phyloP scores from a whole-genome alignment of 768 basidiomycete genomes.

The Trametopsis cervina region DNA sequence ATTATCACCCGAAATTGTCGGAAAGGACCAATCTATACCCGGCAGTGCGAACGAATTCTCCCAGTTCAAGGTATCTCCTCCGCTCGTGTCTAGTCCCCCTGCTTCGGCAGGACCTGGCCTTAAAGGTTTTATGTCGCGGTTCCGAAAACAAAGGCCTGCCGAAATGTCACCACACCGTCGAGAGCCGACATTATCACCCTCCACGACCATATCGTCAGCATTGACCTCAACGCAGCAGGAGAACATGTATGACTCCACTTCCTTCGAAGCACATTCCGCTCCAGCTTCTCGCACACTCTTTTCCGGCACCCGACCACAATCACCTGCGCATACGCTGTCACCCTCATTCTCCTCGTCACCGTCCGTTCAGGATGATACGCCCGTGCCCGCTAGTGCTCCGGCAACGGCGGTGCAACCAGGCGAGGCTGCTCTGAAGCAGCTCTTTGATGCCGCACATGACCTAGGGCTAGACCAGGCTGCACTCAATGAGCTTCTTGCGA shows the following conservation, averaged over 20 bases:
- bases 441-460: slow-evolving; percentile 70
- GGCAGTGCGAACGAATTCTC: slow-evolving; percentile 44
- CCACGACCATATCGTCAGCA: slow-evolving; percentile 6
- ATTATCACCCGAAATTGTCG: neutral
- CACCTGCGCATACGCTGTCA: slow-evolving; percentile 10
- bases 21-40: slow-evolving; percentile 9
- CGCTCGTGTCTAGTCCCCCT: slow-evolving; percentile 47
- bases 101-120: slow-evolving; percentile 67
- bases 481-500: slow-evolving; percentile 62
- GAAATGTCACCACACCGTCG: slow-evolving; percentile 9
- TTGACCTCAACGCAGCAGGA: neutral
- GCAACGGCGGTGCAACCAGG: slow-evolving; percentile 25
- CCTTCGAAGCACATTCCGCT: slow-evolving; percentile 17
- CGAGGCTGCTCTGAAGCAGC: slow-evolving; percentile 54
- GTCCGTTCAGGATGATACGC: slow-evolving; percentile 12
- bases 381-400: slow-evolving; percentile 2
- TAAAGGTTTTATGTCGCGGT: slow-evolving; percentile 77
- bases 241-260: neutral
- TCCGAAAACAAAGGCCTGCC: slow-evolving; percentile 38
- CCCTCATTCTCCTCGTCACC: slow-evolving; percentile 10
- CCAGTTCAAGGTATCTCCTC: slow-evolving; percentile 43
- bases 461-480: slow-evolving; percentile 71
- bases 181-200: neutral
- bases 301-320: slow-evolving; percentile 13
- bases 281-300: slow-evolving; percentile 18